Percentiles rank a stretch among this genome's conserved stretches.
These are phyloP conservation scores for Ilex asprella DNA, from an alignment of 257 asterid species.

Conservation along the genomic window DNA sequence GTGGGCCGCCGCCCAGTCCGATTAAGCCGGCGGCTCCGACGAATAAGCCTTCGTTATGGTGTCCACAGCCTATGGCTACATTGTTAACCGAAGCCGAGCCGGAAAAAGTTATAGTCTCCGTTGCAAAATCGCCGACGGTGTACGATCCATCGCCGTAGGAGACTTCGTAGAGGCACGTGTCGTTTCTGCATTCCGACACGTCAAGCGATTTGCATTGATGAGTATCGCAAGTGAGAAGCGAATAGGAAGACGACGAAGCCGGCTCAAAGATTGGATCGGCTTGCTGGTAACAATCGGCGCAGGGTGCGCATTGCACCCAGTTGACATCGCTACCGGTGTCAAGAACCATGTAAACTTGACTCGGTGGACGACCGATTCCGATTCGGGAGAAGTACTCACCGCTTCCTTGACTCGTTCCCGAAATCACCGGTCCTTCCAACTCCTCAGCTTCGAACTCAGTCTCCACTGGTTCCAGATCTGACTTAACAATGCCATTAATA, in stretches of 20 bases:
- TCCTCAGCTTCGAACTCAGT: constrained; percentile 41
- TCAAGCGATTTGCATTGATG: constrained; percentile 75
- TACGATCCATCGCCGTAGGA: constrained; percentile 96
- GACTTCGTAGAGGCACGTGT: constrained; percentile 75
- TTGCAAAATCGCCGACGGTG: constrained; percentile 86
- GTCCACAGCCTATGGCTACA: constrained; percentile 93
- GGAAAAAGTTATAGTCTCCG: constrained; percentile 63
- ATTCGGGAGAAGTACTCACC: constrained; percentile 91
- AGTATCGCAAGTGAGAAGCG: constrained; percentile 59
- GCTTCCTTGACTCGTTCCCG: constrained; percentile 94
- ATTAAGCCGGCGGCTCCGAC: constrained; percentile 86
- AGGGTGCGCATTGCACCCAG: constrained; percentile 94
- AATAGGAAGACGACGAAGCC: constrained; percentile 50
- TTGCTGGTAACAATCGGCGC: constrained; percentile 91
- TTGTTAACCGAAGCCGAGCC: constrained; percentile 49
- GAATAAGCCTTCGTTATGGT: constrained; percentile 77
- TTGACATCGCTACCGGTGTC: constrained; percentile 94
- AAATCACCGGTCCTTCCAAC: constrained; percentile 58
- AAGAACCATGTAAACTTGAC: constrained; percentile 70
- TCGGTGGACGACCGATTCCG: constrained; percentile 75
- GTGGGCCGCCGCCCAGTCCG: constrained; percentile 86
- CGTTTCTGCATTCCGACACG: constrained; percentile 68
- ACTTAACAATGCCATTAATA: constrained; percentile 29
- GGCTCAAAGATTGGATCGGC: constrained; percentile 97
- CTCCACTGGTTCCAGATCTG: constrained; percentile 74